phyloP scores from a whole-genome alignment of 345 rosid genomes.

The Leavenworthia alabamica region DNA sequence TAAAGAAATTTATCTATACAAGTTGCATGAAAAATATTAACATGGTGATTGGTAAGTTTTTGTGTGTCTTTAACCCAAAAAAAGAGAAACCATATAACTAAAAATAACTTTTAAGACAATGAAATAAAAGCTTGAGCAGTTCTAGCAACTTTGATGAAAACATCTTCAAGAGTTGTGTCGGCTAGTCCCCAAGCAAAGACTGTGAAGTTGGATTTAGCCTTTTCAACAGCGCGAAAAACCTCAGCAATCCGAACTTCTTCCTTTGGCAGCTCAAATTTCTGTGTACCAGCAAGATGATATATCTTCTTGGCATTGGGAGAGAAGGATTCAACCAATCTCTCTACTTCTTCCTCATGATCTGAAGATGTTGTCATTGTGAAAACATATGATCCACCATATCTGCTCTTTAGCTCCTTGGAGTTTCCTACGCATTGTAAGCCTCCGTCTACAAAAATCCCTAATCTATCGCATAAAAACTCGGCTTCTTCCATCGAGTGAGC shows the following conservation, averaged over 20 bases:
- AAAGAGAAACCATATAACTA: background rate
- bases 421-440: constrained; percentile 88
- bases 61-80: background rate
- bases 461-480: constrained; percentile 74
- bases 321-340: constrained; percentile 42
- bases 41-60: background rate
- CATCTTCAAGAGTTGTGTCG: constrained; percentile 89
- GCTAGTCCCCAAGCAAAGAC: constrained; percentile 97
- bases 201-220: constrained; percentile 61
- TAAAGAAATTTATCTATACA: background rate
- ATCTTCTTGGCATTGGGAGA: constrained; percentile 61
- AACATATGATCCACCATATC: constrained; percentile 82
- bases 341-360: constrained; percentile 55
- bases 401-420: constrained; percentile 68
- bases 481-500: constrained; percentile 98
- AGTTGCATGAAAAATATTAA: background rate
- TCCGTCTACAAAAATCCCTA: constrained; percentile 82
- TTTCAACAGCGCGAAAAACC: constrained; percentile 65
- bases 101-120: constrained; percentile 14
- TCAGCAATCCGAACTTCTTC: constrained; percentile 60
- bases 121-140: constrained; percentile 39
- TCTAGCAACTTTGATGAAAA: constrained; percentile 68
- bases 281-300: constrained; percentile 81
- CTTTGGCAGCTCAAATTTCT: constrained; percentile 90
- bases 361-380: constrained; percentile 71